These are phyloP conservation scores for Metarhizium robertsii DNA, from an alignment of 2,329 filamentous ascomycete species.

Conservation along the genomic window DNA sequence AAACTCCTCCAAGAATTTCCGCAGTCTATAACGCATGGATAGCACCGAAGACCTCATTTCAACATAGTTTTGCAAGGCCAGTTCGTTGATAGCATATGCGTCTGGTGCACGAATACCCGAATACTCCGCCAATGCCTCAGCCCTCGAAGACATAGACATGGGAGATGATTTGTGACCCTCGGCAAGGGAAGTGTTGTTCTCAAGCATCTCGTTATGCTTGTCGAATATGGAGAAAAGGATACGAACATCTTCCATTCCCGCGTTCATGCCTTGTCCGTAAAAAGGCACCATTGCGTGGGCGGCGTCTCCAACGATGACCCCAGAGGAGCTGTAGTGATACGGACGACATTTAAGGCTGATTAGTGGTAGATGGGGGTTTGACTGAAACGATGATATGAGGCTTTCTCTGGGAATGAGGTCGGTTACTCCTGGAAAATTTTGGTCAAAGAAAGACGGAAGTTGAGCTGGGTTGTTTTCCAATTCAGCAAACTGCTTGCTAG, in stretches of 20 bases:
- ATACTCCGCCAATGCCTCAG: slow-evolving; percentile 65
- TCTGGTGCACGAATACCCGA: slow-evolving; percentile 65
- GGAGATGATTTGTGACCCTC: slow-evolving; percentile 21
- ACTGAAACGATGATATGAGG: slow-evolving; percentile 63
- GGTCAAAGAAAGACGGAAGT: slow-evolving; percentile 66
- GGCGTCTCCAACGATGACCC: slow-evolving; percentile 83
- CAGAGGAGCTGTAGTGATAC: slow-evolving; percentile 69
- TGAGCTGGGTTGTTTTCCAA: slow-evolving; percentile 54
- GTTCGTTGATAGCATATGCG: slow-evolving; percentile 82
- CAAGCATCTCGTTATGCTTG: slow-evolving; percentile 41
- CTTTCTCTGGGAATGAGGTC: slow-evolving; percentile 57
- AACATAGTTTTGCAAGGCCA: slow-evolving; percentile 82
- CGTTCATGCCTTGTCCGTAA: slow-evolving; percentile 97
- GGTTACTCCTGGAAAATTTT: slow-evolving; percentile 80
- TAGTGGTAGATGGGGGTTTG: slow-evolving; percentile 83
- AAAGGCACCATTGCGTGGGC: slow-evolving; percentile 98
- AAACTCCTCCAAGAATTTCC: slow-evolving; percentile 81
- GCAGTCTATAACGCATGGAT: slow-evolving; percentile 64
- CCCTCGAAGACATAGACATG: slow-evolving; percentile 45
- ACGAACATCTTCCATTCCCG: slow-evolving; percentile 87
- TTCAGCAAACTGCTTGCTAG: slow-evolving; percentile 55
- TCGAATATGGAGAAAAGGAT: slow-evolving; percentile 80
- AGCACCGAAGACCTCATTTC: slow-evolving; percentile 89
- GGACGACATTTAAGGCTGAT: slow-evolving; percentile 91
- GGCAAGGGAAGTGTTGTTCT: slow-evolving; percentile 29